phyloP scores from a whole-genome alignment of 2,329 filamentous ascomycete genomes.

The Beauveria varroae region DNA sequence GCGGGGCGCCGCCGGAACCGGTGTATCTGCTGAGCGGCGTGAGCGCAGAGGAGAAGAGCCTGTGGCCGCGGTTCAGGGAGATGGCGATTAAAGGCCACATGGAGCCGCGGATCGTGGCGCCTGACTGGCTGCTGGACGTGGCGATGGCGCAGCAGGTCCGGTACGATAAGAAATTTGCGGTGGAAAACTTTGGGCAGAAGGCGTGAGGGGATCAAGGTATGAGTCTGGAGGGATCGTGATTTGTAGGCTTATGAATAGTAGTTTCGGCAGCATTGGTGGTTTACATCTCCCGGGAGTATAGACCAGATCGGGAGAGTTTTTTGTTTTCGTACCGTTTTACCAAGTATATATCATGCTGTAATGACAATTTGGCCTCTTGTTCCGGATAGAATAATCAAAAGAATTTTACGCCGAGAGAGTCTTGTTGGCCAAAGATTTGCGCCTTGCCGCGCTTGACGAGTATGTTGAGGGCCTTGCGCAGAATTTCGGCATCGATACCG shows the following conservation, averaged over 20 bases:
- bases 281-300: neutral
- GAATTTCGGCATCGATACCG: conserved; percentile 76
- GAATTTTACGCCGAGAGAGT: conserved; percentile 91
- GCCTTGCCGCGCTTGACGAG: conserved; percentile 87
- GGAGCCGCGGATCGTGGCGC: conserved; percentile 69
- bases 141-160: conserved; percentile 79
- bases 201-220: neutral
- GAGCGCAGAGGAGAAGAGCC: conserved; percentile 56
- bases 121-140: conserved; percentile 85
- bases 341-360: neutral
- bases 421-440: conserved; percentile 85
- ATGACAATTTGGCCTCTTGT: neutral
- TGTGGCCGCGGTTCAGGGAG: conserved; percentile 75
- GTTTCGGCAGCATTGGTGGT: neutral
- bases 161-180: conserved; percentile 57
- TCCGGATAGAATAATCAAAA: conserved; percentile 51
- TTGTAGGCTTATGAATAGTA: too few relatives aligned
- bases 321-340: neutral
- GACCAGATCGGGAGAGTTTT: neutral
- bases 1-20: conserved; percentile 55
- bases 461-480: conserved; percentile 70
- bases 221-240: too few relatives aligned
- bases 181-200: conserved; percentile 34
- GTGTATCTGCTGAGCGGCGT: conserved; percentile 76
- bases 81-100: conserved; percentile 74